Evolutionary conservation across 2,329 filamentous ascomycete species (phyloP), one percentile per base, ranked within the genome.

Genomic region (Botryosphaeria dothidea): DNA sequence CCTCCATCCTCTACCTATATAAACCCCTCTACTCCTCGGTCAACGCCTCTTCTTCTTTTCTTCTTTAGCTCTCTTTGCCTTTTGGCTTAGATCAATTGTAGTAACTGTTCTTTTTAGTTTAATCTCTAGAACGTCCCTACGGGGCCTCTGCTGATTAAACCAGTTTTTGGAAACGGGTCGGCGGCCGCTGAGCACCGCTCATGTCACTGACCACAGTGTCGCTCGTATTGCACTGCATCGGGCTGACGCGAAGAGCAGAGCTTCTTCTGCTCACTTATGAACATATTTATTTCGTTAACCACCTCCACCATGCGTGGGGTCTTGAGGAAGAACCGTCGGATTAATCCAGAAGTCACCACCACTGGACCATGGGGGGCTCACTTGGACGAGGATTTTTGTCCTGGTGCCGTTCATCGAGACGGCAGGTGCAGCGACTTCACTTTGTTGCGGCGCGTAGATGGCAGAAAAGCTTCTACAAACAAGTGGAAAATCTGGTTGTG

Each of bases 71-170:
- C 49, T 52, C 29, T 52, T 52, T 52, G 49, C 49, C 49, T 52
- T 52, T 21, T 52, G 29, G 49, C 49, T 52, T 52, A 52, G 49
- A 36, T 52, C n/a, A n/a, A n/a, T n/a, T n/a, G n/a, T n/a, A n/a
- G n/a, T n/a, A n/a, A n/a, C n/a, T n/a, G n/a, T n/a, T n/a, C n/a
- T n/a, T n/a, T n/a, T n/a, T n/a, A n/a, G n/a, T n/a, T n/a, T n/a
- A n/a, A n/a, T n/a, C n/a, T 34, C 27, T 23, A 29, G 27, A 19
- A 23, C 27, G 49, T 34, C 34, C 49, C 34, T 52, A n/a, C 31
- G 31, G 31, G 31, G 31, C 31, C 5, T 34, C 31, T 34, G 11
- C 11, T 34, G 31, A 34, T 52, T 49, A 49, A 23, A 27, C 23
- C 29, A 49, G 25, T 52, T 52, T 52, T 52, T 52, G 49, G 49